Base-by-base conservation (phyloP, 306 rosid species). In the Ceratonia siliqua region DNA sequence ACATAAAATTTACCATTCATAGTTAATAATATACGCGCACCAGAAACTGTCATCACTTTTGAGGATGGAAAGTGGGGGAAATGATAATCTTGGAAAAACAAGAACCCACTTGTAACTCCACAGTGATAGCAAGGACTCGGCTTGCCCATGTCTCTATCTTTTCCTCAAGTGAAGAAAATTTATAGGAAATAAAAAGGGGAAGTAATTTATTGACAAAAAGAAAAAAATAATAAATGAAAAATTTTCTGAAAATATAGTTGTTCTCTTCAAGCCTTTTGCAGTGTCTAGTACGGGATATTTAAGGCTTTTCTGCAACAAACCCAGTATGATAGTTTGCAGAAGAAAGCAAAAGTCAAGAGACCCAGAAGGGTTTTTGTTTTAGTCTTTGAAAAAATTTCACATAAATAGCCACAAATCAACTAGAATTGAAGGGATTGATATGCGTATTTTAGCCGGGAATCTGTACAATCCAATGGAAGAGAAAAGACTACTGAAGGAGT, bases 121-220 rank as follows among this genome's bases (percentile, higher is more conserved):
- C 99, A 94, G 97, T 94, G 99, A 94, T 83, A 80, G 88, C 99
- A 92, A 86, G 99, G 99, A 1, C 99, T 96, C 70, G 92, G 96
- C 85, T 94, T 94, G 64, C 92, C 99, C 99, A 94, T 94, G 71
- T 81, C 90, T 85, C 82, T 79, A 81, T 75, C 76, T 83, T 85
- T 85, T 52, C 76, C 84, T 75, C 89, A 72, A 82, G 81, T 15
- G 48, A 77, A 76, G 15, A 72, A 85, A 84, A 74, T 69, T 85
- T 64, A 71, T 86, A 49, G 76, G 76, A 75, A 85, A 83, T 57
- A 2, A 3, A 14, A 27, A 62, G 33, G 17, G 38, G 70, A 74
- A 73, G 68, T 74, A 66, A 79, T 74, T 75, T 84, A 76, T 76
- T 71, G 52, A 80, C 79, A 36, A 70, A 69, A 38, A 4, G 68